Base-by-base conservation (phyloP, 345 rosid genomes). In the Camelina hispida region DNA sequence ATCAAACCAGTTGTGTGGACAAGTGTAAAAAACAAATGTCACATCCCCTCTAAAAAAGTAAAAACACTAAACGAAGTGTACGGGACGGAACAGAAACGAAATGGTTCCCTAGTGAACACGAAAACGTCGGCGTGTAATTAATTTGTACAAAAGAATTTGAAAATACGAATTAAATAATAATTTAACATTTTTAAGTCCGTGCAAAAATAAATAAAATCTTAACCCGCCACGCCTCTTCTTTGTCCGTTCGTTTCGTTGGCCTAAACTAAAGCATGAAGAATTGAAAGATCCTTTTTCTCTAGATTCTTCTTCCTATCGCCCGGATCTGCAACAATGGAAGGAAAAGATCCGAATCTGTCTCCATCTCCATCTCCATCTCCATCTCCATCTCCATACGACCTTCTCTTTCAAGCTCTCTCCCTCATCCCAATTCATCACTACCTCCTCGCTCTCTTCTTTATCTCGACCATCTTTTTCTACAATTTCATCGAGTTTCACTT, bases 401-500 rank as follows among this genome's bases (percentile, higher is more conserved):
- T 84, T 60, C 75, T 86, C 38, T 64, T 85, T 48, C 56, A 74
- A 25, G 88, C 83, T 17, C 81, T 93, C 9, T 78, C 55, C 20
- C 68, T 83, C 10, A 81, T 91, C 66, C 93, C 97, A 0, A 52
- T 72, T 52, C 86, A 74, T 5, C 96, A 88, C 64, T 91, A 82
- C 55, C 46, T 84, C 23, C 6, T 83, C 18, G 80, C 76, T 18
- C 72, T 86, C 62, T 15, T 54, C 58, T 1, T 81, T 20, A 0
- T 68, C 44, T 83, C 43, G n/a, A 7, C 62, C 44, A 28, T 63
- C 38, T 79, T 86, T 57, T 74, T 91, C 56, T 93, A 91, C 90
- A 74, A 84, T 52, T 88, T 88, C 83, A 38, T 91, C 63, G 96
- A 85, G 68, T 78, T 85, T 43, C 97, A 93, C 77, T 84, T 91